Conservation (phyloP, 2,329 filamentous ascomycete genomes). For the Neodidymelliopsis sp. region DNA sequence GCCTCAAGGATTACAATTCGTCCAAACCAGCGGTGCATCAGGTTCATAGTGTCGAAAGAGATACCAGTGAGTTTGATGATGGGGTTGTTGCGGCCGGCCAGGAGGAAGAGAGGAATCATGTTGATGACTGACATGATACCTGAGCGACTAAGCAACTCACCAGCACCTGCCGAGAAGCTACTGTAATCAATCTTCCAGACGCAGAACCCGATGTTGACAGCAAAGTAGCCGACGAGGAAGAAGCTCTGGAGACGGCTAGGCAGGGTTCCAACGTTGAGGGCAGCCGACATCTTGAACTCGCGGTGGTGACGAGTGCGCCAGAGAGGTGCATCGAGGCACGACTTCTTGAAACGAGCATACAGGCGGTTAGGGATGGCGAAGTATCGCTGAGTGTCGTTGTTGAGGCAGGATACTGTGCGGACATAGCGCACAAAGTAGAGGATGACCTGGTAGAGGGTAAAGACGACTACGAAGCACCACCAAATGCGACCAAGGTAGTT, state of each 20-base stretch:
- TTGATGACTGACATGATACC: slow-evolving; percentile 76
- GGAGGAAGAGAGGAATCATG: slow-evolving; percentile 78
- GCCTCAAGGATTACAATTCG: slow-evolving; percentile 76
- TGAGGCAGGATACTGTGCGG: slow-evolving; percentile 76
- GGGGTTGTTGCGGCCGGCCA: slow-evolving; percentile 80
- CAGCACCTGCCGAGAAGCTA: slow-evolving; percentile 79
- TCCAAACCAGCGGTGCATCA: slow-evolving; percentile 82
- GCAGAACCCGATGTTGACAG: slow-evolving; percentile 57
- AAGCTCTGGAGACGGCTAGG: slow-evolving; percentile 58
- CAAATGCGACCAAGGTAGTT: slow-evolving; percentile 56
- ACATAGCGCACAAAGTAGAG: slow-evolving; percentile 71
- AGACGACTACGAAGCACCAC: slow-evolving; percentile 66
- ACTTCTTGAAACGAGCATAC: slow-evolving; percentile 55
- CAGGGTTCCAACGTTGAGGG: slow-evolving; percentile 58
- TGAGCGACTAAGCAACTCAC: slow-evolving; percentile 67
- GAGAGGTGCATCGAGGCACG: slow-evolving; percentile 57
- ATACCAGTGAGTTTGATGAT: slow-evolving; percentile 75
- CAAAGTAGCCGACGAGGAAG: slow-evolving; percentile 57
- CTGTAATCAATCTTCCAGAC: slow-evolving; percentile 65
- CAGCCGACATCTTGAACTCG: slow-evolving; percentile 59
- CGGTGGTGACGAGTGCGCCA: slow-evolving; percentile 58
- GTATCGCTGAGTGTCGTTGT: slow-evolving; percentile 80
- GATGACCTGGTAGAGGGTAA: slow-evolving; percentile 72
- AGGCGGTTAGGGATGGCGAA: slow-evolving; percentile 69
- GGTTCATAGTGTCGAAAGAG: slow-evolving; percentile 83